phyloP scores from a whole-genome alignment of 805 yeast genomes.

The Ogataea trehalophila region DNA sequence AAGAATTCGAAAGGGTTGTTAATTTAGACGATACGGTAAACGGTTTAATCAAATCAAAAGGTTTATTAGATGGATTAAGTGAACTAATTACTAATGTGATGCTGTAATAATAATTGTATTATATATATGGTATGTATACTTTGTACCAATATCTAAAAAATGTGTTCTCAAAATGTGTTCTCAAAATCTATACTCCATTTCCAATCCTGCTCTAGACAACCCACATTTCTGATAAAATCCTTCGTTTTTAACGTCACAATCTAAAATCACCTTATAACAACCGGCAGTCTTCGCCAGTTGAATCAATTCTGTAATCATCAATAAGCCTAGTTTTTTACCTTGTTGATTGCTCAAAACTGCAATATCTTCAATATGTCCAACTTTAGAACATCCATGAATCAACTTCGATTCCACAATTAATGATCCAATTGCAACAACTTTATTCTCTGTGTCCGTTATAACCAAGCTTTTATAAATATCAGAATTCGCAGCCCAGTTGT shows the following conservation, averaged over 20 bases:
- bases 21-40: slow-evolving; percentile 14
- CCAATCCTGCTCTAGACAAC: slow-evolving; percentile 56
- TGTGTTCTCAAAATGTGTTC: slow-evolving; percentile 22
- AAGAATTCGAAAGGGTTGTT: neutral
- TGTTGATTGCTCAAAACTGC: slow-evolving; percentile 72
- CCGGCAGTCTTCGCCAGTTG: slow-evolving; percentile 54
- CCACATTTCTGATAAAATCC: slow-evolving; percentile 90
- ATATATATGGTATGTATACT: neutral
- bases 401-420: slow-evolving; percentile 74
- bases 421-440: slow-evolving; percentile 80
- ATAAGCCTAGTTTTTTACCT: slow-evolving; percentile 75
- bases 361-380: slow-evolving; percentile 95
- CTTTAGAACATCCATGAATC: slow-evolving; percentile 78
- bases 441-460: slow-evolving; percentile 46
- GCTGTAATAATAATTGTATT: neutral
- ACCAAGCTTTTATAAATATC: slow-evolving; percentile 67
- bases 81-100: slow-evolving; percentile 13
- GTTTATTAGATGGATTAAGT: slow-evolving; percentile 9
- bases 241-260: slow-evolving; percentile 79
- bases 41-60: slow-evolving; percentile 16
- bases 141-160: neutral
- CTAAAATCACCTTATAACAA: slow-evolving; percentile 85
- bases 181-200: slow-evolving; percentile 55
- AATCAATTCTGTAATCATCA: slow-evolving; percentile 58
- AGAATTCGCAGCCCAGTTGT: slow-evolving; percentile 50